These are phyloP conservation scores for Kluyveromyces starmeri DNA, from an alignment of 805 yeast species.

Conservation along the genomic window DNA sequence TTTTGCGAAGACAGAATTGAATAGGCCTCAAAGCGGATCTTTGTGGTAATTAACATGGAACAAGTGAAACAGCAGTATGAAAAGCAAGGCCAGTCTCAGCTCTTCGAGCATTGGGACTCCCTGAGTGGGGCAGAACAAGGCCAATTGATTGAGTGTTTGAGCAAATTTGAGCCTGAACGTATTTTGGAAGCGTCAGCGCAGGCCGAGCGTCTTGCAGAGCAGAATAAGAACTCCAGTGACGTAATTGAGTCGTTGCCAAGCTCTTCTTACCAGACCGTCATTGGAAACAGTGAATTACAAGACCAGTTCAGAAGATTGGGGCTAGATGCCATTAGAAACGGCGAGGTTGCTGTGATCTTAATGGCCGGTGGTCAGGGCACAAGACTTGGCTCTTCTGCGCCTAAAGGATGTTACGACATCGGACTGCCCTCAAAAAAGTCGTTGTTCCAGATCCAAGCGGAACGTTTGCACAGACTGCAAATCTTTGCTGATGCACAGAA, in stretches of 20 bases:
- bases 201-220: constrained; percentile 36
- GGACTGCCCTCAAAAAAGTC: constrained; percentile 78
- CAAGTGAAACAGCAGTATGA: constrained; percentile 27
- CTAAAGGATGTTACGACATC: constrained; percentile 91
- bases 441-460: constrained; percentile 88
- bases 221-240: constrained; percentile 18
- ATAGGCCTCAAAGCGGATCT: no score
- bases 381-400: constrained; percentile 78
- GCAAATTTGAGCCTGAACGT: constrained; percentile 16
- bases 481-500: constrained; percentile 16
- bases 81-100: constrained; percentile 44
- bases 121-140: constrained; percentile 31
- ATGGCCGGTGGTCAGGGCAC: constrained; percentile 99
- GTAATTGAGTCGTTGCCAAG: constrained; percentile 44
- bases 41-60: no score
- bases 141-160: constrained; percentile 29
- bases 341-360: constrained; percentile 78
- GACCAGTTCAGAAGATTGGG: constrained; percentile 49
- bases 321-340: constrained; percentile 52
- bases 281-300: constrained; percentile 21
- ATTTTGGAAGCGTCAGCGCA: constrained; percentile 31
- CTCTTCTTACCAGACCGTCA: constrained; percentile 43
- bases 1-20: not conserved
- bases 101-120: constrained; percentile 40
- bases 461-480: constrained; percentile 61